Evolutionary conservation across 345 rosid genomes (phyloP), one percentile per base, ranked within the genome.

Genomic region (Luvunga scandens): DNA sequence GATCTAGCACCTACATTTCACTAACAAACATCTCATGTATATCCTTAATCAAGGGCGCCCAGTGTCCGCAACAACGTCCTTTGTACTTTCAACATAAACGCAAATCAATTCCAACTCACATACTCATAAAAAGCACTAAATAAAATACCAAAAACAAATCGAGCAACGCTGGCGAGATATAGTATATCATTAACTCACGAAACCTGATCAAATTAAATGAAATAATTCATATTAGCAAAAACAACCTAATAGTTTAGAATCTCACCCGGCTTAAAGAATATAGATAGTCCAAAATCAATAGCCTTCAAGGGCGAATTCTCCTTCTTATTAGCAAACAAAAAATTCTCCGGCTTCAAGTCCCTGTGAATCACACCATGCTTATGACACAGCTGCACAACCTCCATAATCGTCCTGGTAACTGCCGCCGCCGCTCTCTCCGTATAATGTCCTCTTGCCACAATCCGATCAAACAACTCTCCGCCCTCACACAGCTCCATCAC

Each of bases 401-500:
- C 99, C 18, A 97, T 86, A 73, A 97, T 97, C 18, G 99, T 97
- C 82, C 90, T 87, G 0, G 98, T 91, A 14, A 97, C 98, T 0
- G 94, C 91, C 0, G 99, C 99, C 0, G 99, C 99, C 0, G 98
- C 99, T 60, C 99, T 89, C 89, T 97, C 99, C 1, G 98, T 91
- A 76, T 97, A 97, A 83, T 97, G 99, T 25, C 99, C 99, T 80
- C 99, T 82, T 0, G 99, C 98, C 6, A 97, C 99, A 78, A 97
- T 97, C 92, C 99, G 92, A 89, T 97, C 99, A 79, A 97, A 97
- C 72, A 97, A 89, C 79, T 97, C 99, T 21, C 99, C 99, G 14
- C 99, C 99, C 81, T 97, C 99, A 48, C 99, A 97, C n/a, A 97
- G 84, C 92, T 97, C 99, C 99, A 97, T 97, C 72, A 95, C 98